A percentile compares a stretch with the other conserved stretches of the same genome.
Conservation (phyloP, 768 basidiomycete genomes). For the Dioszegia crocea region DNA sequence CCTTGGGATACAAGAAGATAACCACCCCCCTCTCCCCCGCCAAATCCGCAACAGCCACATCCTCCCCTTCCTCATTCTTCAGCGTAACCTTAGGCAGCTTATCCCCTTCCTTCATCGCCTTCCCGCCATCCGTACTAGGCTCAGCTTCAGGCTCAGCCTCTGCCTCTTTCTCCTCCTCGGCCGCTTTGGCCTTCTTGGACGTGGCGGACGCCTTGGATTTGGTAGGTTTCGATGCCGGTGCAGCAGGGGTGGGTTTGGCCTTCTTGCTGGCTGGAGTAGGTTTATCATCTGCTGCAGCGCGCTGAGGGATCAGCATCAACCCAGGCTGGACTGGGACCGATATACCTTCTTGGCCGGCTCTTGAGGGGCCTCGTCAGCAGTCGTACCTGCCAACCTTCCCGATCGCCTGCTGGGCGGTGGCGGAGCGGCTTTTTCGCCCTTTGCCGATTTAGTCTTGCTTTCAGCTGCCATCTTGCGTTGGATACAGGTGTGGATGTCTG, state of each 20-base stretch:
- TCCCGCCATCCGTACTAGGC: conserved; percentile 1
- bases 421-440: conserved; percentile 4
- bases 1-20: conserved; percentile 54
- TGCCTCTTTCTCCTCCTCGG: neutral
- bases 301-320: neutral
- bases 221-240: conserved; percentile 4
- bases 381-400: conserved; percentile 15
- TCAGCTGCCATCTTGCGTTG: conserved; percentile 12
- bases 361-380: neutral
- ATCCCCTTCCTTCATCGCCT: conserved; percentile 66
- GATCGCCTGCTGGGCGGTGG: conserved; percentile 14
- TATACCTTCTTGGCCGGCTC: neutral
- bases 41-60: conserved; percentile 64
- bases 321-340: neutral
- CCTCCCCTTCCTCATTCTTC: conserved; percentile 78
- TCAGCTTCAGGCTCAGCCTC: conserved; percentile 43
- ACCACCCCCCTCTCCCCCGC: conserved; percentile 67
- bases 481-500: too few relatives aligned
- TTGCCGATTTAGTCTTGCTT: neutral
- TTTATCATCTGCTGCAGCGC: conserved; percentile 8
- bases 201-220: conserved; percentile 24
- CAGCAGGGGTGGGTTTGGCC: conserved; percentile 23
- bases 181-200: conserved; percentile 21
- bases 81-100: conserved; percentile 67
- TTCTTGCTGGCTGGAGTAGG: conserved; percentile 4